Evolutionary conservation across 495 filamentous ascomycete species (phyloP), one percentile per base, ranked within the genome.

Genomic region (Halenospora varia): DNA sequence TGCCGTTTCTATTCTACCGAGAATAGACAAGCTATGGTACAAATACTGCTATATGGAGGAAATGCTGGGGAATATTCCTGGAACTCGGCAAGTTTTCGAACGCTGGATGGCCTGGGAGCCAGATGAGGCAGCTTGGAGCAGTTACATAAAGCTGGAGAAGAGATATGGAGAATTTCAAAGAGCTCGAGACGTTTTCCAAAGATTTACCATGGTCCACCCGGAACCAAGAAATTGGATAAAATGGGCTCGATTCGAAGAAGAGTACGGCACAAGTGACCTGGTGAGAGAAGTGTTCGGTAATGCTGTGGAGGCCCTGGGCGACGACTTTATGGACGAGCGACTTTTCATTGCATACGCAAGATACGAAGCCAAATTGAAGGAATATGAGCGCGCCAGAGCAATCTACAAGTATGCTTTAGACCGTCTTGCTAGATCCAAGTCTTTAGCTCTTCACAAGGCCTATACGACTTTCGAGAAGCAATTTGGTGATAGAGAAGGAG

Each of bases 41-140:
- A 96, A 97, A 69, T 97, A 96, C 79, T 90, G 96, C 25, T 96
- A 96, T 67, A 96, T 97, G 88, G 94, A 97, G 70, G 95, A 98
- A 78, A 97, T 92, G 50, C 76, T 98, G 42, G 87, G 89, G 4
- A 97, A 98, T 63, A 86, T 98, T 41, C 84, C 92, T 6, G 94
- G 94, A 15, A 95, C 92, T 17, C 79, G 94, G 50, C 90, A 96
- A 68, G 90, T 97, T 2, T 98, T 97, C 70, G 95, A 98, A 75
- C 78, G 94, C 44, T 98, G 95, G 95, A 92, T 97, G 88, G 85
- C 88, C 55, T 98, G 94, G 94, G 88, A 97, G 70, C 94, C 94
- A 2, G 90, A 96, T 56, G 94, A 97, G 79, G 86, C 87, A 35
- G 95, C 95, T 0, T 98, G 94, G 94, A 82, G 82, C 62, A 88